Conservation (phyloP, 2,329 filamentous ascomycete genomes). For the Cladosporium sp. region DNA sequence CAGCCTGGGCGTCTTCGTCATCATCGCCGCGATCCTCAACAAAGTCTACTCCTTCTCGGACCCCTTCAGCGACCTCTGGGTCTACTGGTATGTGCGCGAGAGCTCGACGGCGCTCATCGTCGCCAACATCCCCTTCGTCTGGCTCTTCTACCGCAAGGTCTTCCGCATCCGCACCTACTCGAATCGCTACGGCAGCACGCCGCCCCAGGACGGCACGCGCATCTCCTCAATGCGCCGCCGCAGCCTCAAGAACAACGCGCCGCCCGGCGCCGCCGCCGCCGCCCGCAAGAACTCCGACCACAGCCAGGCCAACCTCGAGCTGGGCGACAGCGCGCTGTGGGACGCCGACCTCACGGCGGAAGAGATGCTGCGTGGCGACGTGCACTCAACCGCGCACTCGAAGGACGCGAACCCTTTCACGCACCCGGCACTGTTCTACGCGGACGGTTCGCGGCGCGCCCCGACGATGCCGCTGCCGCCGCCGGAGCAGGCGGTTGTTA, state of each 20-base stretch:
- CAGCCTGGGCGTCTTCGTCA: constrained; percentile 50
- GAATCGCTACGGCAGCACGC: constrained; percentile 4
- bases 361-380: constrained; percentile 16
- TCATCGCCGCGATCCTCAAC: constrained; percentile 54
- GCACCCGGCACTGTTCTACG: constrained; percentile 18
- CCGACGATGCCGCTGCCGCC: background rate
- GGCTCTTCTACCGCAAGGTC: constrained; percentile 46
- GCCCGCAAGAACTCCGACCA: constrained; percentile 7
- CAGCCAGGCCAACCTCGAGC: constrained; percentile 10
- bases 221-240: constrained; percentile 4
- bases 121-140: constrained; percentile 55
- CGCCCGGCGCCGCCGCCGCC: background rate
- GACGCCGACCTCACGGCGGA: constrained; percentile 12
- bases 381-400: background rate
- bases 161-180: constrained; percentile 9
- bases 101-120: constrained; percentile 54
- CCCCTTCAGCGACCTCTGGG: constrained; percentile 51
- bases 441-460: constrained; percentile 1
- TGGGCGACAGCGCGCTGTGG: background rate
- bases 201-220: background rate
- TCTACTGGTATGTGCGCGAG: constrained; percentile 57
- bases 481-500: constrained; percentile 1
- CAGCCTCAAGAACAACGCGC: background rate
- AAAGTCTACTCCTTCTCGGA: constrained; percentile 56
- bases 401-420: constrained; percentile 14